Evolutionary conservation across 192 early-diverging fungal species (phyloP), one percentile per base, ranked within the genome.

Genomic region (Lunasporangiospora selenospora): DNA sequence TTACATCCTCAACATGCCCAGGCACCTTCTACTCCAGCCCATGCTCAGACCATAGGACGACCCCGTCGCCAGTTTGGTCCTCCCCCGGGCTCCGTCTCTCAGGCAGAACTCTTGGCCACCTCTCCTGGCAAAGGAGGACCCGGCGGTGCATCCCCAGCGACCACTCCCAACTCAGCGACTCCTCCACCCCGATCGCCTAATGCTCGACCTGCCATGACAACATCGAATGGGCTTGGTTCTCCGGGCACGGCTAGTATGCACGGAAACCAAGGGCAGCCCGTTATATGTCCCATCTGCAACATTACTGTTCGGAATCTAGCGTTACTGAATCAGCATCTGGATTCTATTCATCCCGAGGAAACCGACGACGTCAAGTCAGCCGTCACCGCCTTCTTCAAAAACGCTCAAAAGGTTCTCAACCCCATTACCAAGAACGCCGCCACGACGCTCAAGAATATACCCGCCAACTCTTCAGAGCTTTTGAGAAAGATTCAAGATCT

Each of bases 341-440:
- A 83, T 41, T 64, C 64, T 10, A 65, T 64, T 15, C 81, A 85
- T 34, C 77, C 52, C 10, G 85, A 86, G 38, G 78, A 83, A 51
- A 62, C 77, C 18, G 62, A 66, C 12, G 85, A 84, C 32, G 76
- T 80, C 9, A 84, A 81, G 39, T 76, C 77, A 8, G 70, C 75
- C 0, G 62, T 86, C 5, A 50, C 78, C 38, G 62, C 77, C 0
- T 84, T 81, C 67, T 81, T 86, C 19, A 65, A 67, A 16, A 80
- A 80, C 50, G 80, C 84, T 9, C 84, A 86, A 76, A 80, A 69
- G 42, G 81, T 77, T 31, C 64, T 86, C 19, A 63, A 81, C 53
- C 44, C 77, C 33, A 57, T 77, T 53, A 62, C 75, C 53, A 69
- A 77, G 47, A 51, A 47, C 39, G 44, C 67, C n/a, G 58, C 75